Conservation (phyloP, 1,284 basidiomycete genomes). For the Mycena sp. region DNA sequence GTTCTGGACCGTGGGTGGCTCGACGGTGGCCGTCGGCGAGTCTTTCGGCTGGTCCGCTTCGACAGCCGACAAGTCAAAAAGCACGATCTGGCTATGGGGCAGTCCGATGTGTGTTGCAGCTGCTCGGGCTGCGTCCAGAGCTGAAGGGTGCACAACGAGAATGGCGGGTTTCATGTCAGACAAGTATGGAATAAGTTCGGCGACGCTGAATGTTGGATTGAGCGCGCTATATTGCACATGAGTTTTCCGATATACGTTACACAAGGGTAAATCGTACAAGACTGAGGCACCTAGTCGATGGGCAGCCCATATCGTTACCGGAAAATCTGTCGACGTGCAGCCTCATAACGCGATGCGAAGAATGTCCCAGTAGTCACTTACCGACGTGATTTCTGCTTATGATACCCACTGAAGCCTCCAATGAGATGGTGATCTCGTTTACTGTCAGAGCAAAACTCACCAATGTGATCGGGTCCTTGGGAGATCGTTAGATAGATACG, state of each 20-base stretch:
- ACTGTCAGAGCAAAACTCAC: background rate
- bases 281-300: slow-evolving; percentile 20
- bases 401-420: slow-evolving; percentile 3
- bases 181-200: slow-evolving; percentile 8
- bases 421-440: too few relatives aligned
- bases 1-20: slow-evolving; percentile 8
- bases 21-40: too few relatives aligned
- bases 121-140: background rate
- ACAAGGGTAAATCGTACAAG: background rate
- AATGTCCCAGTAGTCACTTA: background rate
- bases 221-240: slow-evolving; percentile 1
- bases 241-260: background rate
- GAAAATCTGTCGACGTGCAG: slow-evolving; percentile 12
- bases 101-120: background rate
- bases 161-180: slow-evolving; percentile 19
- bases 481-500: background rate
- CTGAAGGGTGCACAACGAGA: slow-evolving; percentile 13
- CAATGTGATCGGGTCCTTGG: background rate
- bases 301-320: slow-evolving; percentile 19
- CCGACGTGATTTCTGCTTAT: slow-evolving; percentile 21
- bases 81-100: background rate
- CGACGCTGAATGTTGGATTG: slow-evolving; percentile 17
- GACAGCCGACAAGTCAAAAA: background rate
- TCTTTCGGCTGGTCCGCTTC: too few relatives aligned
- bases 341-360: background rate